phyloP scores from a whole-genome alignment of 2,329 filamentous ascomycete species.

The Biscogniauxia sp. region DNA sequence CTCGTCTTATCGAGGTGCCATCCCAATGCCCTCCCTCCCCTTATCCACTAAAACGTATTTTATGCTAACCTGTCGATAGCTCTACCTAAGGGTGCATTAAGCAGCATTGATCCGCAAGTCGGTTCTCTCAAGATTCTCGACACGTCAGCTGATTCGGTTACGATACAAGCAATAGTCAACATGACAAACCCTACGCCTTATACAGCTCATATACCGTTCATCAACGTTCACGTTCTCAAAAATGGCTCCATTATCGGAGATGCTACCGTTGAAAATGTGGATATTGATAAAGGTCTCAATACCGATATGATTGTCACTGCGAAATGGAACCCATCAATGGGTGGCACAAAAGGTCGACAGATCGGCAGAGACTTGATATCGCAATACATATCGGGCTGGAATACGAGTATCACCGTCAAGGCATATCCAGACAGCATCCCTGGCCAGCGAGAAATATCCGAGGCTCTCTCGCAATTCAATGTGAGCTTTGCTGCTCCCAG shows the following conservation, averaged over 20 bases:
- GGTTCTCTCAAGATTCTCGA: constrained; percentile 69
- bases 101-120: constrained; percentile 58
- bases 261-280: constrained; percentile 63
- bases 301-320: constrained; percentile 65
- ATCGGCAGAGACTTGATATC: constrained; percentile 74
- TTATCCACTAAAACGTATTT: constrained; percentile 9
- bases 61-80: constrained; percentile 47
- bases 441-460: constrained; percentile 66
- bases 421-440: constrained; percentile 74
- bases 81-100: constrained; percentile 53
- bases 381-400: constrained; percentile 82
- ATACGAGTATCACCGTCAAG: constrained; percentile 74
- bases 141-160: constrained; percentile 69
- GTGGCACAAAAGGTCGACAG: constrained; percentile 58
- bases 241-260: constrained; percentile 76
- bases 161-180: constrained; percentile 70
- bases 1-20: constrained; percentile 17
- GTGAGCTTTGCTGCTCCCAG: constrained; percentile 71
- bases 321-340: constrained; percentile 70
- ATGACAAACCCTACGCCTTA: constrained; percentile 90
- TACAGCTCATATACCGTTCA: constrained; percentile 74
- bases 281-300: constrained; percentile 69
- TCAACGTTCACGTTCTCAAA: constrained; percentile 72
- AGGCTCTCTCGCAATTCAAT: constrained; percentile 68
- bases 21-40: constrained; percentile 14